Evolutionary conservation across 257 asterid species (phyloP), one percentile per base, ranked within the genome.

Genomic region (Scutellaria baicalensis): DNA sequence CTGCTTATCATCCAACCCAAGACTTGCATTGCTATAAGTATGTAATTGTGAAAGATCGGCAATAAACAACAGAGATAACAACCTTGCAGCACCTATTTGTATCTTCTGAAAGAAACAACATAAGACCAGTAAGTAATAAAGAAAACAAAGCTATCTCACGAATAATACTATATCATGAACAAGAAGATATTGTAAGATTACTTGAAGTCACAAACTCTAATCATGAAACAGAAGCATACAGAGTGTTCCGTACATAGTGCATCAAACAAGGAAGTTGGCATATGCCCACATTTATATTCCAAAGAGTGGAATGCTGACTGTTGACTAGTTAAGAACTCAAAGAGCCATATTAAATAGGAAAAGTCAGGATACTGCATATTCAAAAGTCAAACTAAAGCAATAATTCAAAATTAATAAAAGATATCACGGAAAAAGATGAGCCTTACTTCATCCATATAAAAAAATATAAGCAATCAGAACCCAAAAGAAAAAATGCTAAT

Each of bases 1-100:
- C 97, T 89, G 95, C 79, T 84, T 83, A 78, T 89, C 95, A 70
- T 86, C 94, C 85, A 94, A 86, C 75, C 92, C 86, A 62, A 94
- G 87, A 80, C 83, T 80, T 62, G 83, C 84, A 75, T 85, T 85
- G 78, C 75, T 78, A 79, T 77, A 71, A 35, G 82, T 73, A 63
- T 57, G 80, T 47, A 86, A 81, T 35, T 83, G 84, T 45, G 84
- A 79, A 68, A 75, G 78, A 74, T 84, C 95, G 50, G 78, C 72
- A 74, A 69, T 63, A 76, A 89, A 89, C 72, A 91, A 77, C 70
- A 71, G 75, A 51, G 95, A 87, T 52, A 91, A 85, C 88, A 94
- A 80, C 77, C 86, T 89, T 72, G 91, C 88, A 9, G 95, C 91
- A 73, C 86, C 82, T 38, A 79, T 58, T 81, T 89, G 99, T 75